phyloP scores from a whole-genome alignment of 768 basidiomycete genomes.

The Hortiboletus campestris region DNA sequence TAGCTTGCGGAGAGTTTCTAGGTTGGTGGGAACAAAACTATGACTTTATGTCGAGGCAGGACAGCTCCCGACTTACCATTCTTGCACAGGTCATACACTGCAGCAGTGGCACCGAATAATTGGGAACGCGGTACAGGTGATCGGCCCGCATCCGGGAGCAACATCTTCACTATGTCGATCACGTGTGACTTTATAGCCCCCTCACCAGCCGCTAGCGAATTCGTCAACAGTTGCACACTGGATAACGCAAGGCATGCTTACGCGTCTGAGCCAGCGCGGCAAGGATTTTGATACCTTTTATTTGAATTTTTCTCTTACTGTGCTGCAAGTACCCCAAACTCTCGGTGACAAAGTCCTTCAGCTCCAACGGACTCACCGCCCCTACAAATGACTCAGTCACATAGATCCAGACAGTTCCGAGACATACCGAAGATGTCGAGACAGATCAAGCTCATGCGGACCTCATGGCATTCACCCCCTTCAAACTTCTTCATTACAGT shows the following conservation, averaged over 20 bases:
- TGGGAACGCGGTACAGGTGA: background rate
- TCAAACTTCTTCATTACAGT: constrained; percentile 1
- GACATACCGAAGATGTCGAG: constrained; percentile 1
- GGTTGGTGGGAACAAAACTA: background rate
- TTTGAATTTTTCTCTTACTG: background rate
- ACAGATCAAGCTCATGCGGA: constrained; percentile 3
- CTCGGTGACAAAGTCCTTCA: background rate
- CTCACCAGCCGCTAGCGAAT: background rate
- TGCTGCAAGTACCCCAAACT: background rate
- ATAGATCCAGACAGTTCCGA: background rate
- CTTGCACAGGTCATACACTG: background rate
- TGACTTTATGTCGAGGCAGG: background rate
- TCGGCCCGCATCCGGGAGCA: background rate
- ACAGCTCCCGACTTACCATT: background rate
- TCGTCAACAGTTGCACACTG: background rate
- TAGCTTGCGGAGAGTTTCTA: constrained; percentile 1
- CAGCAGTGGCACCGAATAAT: background rate
- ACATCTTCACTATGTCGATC: constrained; percentile 1
- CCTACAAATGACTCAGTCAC: background rate
- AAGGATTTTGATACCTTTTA: background rate
- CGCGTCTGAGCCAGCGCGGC: constrained; percentile 7
- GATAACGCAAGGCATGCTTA: background rate
- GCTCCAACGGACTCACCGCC: fast-evolving
- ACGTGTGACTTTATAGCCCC: background rate
- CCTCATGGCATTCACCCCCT: background rate